Conservation (phyloP, 805 yeast species). For the Kuraishia piskuri region DNA sequence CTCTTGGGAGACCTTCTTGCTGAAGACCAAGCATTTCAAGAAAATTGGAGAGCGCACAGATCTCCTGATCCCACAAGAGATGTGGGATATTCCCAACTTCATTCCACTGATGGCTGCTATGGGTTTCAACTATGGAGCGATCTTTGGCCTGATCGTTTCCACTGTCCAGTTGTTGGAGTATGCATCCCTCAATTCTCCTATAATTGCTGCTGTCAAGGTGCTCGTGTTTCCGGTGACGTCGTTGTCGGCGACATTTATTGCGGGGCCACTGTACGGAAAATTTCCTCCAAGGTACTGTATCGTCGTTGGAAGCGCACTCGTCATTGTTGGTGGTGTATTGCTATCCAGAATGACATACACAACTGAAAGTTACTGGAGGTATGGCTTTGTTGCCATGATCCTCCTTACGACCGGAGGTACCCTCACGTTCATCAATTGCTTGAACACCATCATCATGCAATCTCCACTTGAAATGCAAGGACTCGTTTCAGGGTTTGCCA, state of each 20-base stretch:
- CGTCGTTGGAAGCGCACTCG: constrained; percentile 6
- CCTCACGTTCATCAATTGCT: constrained; percentile 18
- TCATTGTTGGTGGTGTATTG: neutral
- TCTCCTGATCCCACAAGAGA: constrained; percentile 19
- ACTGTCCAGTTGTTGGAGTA: constrained; percentile 8
- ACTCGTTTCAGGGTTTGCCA: constrained; percentile 27
- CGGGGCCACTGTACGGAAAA: neutral
- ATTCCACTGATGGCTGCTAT: constrained; percentile 11
- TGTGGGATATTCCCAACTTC: constrained; percentile 18
- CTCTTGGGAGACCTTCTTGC: constrained; percentile 17
- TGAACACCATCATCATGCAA: constrained; percentile 17
- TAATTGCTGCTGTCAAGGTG: constrained; percentile 5
- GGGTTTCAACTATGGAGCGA: constrained; percentile 11
- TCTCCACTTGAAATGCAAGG: constrained; percentile 32
- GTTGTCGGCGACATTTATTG: neutral
- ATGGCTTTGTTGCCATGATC: neutral
- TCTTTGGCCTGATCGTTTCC: constrained; percentile 13
- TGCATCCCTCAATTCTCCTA: neutral
- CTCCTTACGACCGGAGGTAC: neutral
- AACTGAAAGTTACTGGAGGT: neutral
- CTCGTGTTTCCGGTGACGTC: constrained; percentile 14
- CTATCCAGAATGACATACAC: neutral
- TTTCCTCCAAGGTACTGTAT: constrained; percentile 13
- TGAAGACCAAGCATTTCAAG: constrained; percentile 1
- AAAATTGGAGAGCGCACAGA: constrained; percentile 11